Evolutionary conservation across 352 stramenopile genomes (phyloP), one percentile per base, ranked within the genome.

Genomic region (Globisporangium irregulare): DNA sequence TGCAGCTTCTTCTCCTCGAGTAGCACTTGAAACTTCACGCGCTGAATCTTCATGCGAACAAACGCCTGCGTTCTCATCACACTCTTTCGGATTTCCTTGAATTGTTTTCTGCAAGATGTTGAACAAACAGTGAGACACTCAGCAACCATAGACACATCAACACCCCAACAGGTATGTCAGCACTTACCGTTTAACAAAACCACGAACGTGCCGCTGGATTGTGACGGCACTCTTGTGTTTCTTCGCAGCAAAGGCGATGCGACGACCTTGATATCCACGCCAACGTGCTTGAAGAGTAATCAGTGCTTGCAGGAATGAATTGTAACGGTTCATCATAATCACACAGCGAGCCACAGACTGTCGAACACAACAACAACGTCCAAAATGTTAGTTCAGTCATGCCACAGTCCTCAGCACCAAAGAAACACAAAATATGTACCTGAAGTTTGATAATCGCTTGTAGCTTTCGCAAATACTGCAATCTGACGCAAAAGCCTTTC

Each of bases 321-420:
- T 73, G 61, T 94, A 95, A 4, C 82, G 77, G 54, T 77, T 86
- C 80, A 92, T 92, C 73, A 78, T 80, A 36, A 93, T 76, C 34
- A 95, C 81, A 25, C 87, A 95, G 20, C 87, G 84, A 68, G 81
- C 84, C 63, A 95, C 86, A 10, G 87, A 95, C 86, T 95, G 72
- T 36, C 46, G 22, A 22, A 24, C 38, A 58, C 29, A 64, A 65
- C 24, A 20, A 65, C 18, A 64, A 48, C 18, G 20, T 25, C n/a
- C n/a, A 55, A 24, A 25, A 6, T 24, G 2, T 72, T 24, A 68
- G 64, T 32, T 7, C 54, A 22, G 64, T 56, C 65, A 64, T 18
- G 5, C n/a, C 70, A 22, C 27, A 48, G 32, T 43, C 41, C 38
- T 14, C 46, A 27, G 4, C 20, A 66, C 20, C 43, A 59, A 10